Base-by-base conservation (phyloP, 805 yeast genomes). In the Lipomyces yamanashiensis region DNA sequence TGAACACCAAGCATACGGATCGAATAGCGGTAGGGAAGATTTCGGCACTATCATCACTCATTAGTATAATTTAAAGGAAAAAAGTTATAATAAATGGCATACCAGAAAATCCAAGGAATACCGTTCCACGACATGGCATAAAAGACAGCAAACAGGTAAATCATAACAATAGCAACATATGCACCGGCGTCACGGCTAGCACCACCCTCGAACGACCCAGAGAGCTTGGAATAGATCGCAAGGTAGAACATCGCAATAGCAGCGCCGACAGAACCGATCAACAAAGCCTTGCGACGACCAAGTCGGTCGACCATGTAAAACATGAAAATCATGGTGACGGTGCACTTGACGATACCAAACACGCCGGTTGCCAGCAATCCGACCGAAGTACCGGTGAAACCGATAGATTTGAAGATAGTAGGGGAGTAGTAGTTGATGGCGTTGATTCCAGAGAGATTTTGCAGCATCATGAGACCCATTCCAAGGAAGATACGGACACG, bases 271-370 rank as follows among this genome's bases (percentile, higher is more conserved):
- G 93, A 96, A 2, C 98, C 98, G 63, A 78, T 71, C 0, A 90
- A 71, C 49, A 90, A 73, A 21, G 89, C 79, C 67, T 82, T 82
- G 59, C 98, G 80, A 72, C 98, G 83, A 57, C 97, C 97, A 58
- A 89, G 81, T 10, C 83, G 79, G 73, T 92, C 98, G 63, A 92
- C 88, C 48, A 89, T 77, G 49, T 88, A 72, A 19, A 41, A 15
- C 34, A 92, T 83, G 0, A 97, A 96, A 0, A 97, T 97, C 8
- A 92, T 79, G 2, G 96, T 91, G 71, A 86, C 86, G 5, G 82
- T 82, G 36, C 88, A 92, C 74, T 92, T 90, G 39, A 90, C 96
- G 12, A 90, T 86, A 75, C 90, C 90, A 3, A 96, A 90, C 56
- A 89, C 76, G 60, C 90, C 83, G 10, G 93, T 87, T 72, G 89